Conservation (phyloP, 2,329 filamentous ascomycete species). For the Diaporthe amygdali region DNA sequence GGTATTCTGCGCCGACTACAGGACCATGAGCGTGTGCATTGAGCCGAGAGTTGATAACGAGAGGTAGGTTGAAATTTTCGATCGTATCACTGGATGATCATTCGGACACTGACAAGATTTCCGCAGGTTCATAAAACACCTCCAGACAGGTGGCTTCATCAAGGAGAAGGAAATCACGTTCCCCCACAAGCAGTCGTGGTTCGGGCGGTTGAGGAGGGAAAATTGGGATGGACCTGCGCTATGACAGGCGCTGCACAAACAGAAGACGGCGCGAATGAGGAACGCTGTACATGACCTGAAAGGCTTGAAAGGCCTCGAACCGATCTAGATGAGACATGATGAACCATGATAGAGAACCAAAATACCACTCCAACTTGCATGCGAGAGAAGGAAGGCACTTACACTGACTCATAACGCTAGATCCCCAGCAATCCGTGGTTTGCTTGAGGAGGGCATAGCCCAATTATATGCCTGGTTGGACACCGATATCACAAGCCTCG, state of each 20-base stretch:
- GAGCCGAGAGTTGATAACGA: conserved; percentile 92
- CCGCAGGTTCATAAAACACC: conserved; percentile 69
- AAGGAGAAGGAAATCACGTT: conserved; percentile 88
- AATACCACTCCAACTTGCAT: background rate
- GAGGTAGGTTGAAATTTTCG: conserved; percentile 63
- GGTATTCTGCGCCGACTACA: conserved; percentile 75
- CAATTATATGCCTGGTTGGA: too few species aligned
- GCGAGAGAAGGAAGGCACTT: too few species aligned
- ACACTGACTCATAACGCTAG: background rate
- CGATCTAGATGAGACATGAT: background rate
- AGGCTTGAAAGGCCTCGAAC: too few species aligned
- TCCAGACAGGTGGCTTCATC: conserved; percentile 78
- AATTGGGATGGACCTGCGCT: conserved; percentile 75
- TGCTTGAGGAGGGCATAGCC: background rate
- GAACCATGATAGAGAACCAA: background rate
- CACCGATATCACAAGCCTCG: too few species aligned
- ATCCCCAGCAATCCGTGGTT: background rate
- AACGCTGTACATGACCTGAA: background rate
- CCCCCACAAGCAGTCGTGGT: conserved; percentile 89
- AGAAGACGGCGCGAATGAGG: background rate
- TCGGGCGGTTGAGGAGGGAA: conserved; percentile 81
- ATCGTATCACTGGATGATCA: background rate
- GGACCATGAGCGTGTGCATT: conserved; percentile 82
- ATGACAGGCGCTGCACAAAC: conserved; percentile 35
- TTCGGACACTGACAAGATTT: background rate